A percentile compares a stretch with the other conserved stretches of the same genome.
Evolutionary conservation across 257 asterid species (phyloP).

Genomic region (Vinca minor): DNA sequence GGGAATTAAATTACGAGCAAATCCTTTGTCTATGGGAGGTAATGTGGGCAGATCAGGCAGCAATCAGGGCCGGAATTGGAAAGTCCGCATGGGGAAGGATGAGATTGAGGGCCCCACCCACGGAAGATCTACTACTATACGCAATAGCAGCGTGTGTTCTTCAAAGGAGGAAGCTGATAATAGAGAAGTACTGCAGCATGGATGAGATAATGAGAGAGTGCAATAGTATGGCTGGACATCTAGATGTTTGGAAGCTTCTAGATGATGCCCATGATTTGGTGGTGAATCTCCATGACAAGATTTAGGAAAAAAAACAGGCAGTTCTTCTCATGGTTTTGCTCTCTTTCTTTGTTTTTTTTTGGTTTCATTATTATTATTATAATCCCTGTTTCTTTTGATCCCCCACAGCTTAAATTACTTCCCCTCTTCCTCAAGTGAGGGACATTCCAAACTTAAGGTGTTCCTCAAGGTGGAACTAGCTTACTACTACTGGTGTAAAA

Average conservation of each 20-base stretch:
- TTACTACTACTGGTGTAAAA: conserved; percentile 19
- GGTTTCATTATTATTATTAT: background rate
- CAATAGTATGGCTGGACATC: conserved; percentile 74
- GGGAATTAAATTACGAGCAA: conserved; percentile 78
- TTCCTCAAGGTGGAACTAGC: conserved; percentile 8
- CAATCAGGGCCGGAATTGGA: conserved; percentile 65
- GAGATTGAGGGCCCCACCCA: conserved; percentile 72
- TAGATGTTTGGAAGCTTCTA: conserved; percentile 78
- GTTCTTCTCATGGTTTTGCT: background rate
- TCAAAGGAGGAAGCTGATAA: conserved; percentile 70
- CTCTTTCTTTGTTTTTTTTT: background rate
- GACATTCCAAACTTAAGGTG: no score
- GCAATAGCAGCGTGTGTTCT: conserved; percentile 82
- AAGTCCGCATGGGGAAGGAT: conserved; percentile 60
- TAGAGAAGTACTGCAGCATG: conserved; percentile 77
- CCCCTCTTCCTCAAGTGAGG: background rate
- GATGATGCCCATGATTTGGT: conserved; percentile 89
- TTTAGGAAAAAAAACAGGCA: conserved; percentile 33
- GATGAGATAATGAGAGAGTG: conserved; percentile 85
- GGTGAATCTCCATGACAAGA: conserved; percentile 66
- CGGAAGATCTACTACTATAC: conserved; percentile 69
- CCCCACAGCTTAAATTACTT: background rate
- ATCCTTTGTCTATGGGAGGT: conserved; percentile 90
- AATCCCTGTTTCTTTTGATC: background rate
- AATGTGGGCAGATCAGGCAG: conserved; percentile 98